Percentiles rank a stretch among this genome's conserved stretches.
These are phyloP conservation scores for Apiotrichum akiyoshidainum DNA, from an alignment of 1,284 basidiomycete genomes.

Conservation along the genomic window DNA sequence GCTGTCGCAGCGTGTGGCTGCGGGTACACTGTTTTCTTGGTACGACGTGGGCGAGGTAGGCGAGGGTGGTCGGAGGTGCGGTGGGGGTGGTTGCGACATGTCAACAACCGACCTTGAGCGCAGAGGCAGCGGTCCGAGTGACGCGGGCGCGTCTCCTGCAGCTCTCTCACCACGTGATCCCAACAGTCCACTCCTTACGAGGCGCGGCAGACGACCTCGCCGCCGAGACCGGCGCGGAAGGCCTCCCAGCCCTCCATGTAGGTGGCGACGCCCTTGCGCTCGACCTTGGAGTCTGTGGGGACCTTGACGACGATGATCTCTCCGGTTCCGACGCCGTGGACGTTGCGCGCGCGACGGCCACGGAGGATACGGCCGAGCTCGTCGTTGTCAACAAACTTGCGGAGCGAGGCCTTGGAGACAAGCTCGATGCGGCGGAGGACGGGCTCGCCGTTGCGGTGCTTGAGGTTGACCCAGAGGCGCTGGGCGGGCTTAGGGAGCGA, in stretches of 20 bases:
- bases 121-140: no score
- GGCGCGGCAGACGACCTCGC: conserved; percentile 48
- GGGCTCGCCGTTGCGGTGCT: conserved; percentile 47
- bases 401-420: conserved; percentile 41
- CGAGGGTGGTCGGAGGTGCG: not conserved
- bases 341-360: conserved; percentile 45
- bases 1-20: not conserved
- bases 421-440: conserved; percentile 43
- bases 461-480: conserved; percentile 47
- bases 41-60: conserved; percentile 1
- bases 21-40: not conserved
- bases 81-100: not conserved
- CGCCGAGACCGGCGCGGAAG: conserved; percentile 48
- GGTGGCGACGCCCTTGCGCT: conserved; percentile 27
- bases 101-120: no score
- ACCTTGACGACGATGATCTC: conserved; percentile 47
- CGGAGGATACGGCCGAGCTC: conserved; percentile 46
- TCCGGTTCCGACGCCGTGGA: conserved; percentile 46
- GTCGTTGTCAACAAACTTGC: conserved; percentile 35
- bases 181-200: conserved; percentile 11
- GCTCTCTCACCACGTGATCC: not conserved
- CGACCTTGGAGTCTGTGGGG: conserved; percentile 18
- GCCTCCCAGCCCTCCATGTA: conserved; percentile 52
- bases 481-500: conserved; percentile 31
- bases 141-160: no score